Evolutionary conservation across 306 rosid genomes (phyloP), one percentile per base, ranked within the genome.

Genomic region (Vigna mungo): DNA sequence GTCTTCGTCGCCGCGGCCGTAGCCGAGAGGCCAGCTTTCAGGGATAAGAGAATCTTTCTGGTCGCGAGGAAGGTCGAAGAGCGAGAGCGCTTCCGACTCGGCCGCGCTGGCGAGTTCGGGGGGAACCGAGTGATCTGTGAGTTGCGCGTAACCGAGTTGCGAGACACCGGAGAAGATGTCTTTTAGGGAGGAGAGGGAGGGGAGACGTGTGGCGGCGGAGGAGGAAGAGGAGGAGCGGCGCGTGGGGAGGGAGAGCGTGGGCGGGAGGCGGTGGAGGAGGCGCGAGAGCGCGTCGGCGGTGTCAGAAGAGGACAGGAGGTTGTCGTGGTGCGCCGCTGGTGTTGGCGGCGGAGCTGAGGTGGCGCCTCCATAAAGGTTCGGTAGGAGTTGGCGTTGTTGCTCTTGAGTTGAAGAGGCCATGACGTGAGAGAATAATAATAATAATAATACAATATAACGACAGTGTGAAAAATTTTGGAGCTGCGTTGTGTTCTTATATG

Each of bases 301-400:
- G 61, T 77, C 76, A 30, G 90, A 53, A 16, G 88, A 68, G 43
- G 89, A 65, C 8, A 85, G 20, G 75, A 73, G 84, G 60, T 68
- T 70, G 81, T 36, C 70, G 9, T 84, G 66, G 71, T 85, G 81
- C 0, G 88, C 21, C 0, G 97, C 85, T 0, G 98, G 98, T 0
- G 97, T 94, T 9, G 98, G 98, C 25, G 97, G 97, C 0, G 98
- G 97, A 9, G 98, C 96, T 44, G 97, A 85, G 75, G 97, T 89
- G 89, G 96, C 84, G 67, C 89, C 90, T 67, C 85, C 84, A 74
- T 78, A 76, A 78, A 88, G 68, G 76, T 69, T 85, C 49, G 86
- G 69, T 7, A 69, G 21, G 53, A 69, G 83, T 16, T 61, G 86
- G 5, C 85, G 86, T 9, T 36, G 41, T 6, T 36, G 41, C 9